These are phyloP conservation scores for Solanum stenotomum DNA, from an alignment of 257 asterid genomes.

Conservation along the genomic window DNA sequence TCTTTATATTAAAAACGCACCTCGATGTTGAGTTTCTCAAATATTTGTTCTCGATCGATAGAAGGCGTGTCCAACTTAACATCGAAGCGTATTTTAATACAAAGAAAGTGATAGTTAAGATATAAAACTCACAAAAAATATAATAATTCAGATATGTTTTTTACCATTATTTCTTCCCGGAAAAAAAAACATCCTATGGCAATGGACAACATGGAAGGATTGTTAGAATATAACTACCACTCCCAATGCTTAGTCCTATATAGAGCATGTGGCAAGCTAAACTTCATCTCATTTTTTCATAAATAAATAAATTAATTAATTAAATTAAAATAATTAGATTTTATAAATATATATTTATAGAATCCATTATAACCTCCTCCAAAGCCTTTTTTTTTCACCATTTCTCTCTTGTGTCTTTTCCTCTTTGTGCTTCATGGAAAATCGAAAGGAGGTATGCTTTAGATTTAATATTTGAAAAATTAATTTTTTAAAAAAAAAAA, in stretches of 20 bases:
- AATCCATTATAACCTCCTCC: neutral
- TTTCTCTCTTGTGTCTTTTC: neutral
- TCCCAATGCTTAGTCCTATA: neutral
- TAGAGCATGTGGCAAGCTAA: neutral
- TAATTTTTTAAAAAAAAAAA: neutral
- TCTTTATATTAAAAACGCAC: neutral
- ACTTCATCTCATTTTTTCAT: neutral
- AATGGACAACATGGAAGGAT: neutral
- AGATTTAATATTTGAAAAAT: neutral
- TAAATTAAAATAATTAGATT: neutral
- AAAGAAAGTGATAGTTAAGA: neutral
- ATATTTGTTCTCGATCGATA: neutral
- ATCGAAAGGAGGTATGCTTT: neutral
- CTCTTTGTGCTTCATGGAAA: neutral
- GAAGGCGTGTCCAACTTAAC: neutral
- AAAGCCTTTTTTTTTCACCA: neutral
- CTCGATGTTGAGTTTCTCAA: neutral
- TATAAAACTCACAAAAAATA: neutral
- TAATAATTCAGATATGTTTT: neutral
- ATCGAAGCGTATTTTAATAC: neutral
- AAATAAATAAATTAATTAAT: neutral
- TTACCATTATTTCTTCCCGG: neutral
- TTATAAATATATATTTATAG: neutral
- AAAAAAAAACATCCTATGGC: neutral
- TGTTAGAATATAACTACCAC: neutral